Evolutionary conservation across 768 basidiomycete genomes (phyloP).

Genomic region (Tylopilus subfusipes): DNA sequence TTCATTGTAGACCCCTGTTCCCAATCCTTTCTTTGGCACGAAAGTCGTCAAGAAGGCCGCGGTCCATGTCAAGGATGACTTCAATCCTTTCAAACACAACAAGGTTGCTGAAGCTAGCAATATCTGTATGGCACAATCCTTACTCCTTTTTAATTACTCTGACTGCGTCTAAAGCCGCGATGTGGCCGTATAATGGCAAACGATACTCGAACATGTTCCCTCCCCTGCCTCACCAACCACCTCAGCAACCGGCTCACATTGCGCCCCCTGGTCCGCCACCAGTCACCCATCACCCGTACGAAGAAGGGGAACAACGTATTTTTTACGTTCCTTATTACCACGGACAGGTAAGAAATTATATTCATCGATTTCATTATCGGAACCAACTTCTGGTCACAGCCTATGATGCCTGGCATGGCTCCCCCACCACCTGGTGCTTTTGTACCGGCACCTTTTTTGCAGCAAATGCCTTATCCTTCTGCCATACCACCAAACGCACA

Average conservation of each 20-base stretch:
- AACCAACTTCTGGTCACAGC: slow-evolving; percentile 37
- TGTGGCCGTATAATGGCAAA: slow-evolving; percentile 91
- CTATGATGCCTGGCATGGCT: slow-evolving; percentile 83
- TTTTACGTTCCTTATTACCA: slow-evolving; percentile 84
- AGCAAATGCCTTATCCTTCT: slow-evolving; percentile 80
- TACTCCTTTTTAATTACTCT: background rate
- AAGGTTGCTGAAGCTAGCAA: slow-evolving; percentile 73
- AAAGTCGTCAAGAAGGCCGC: slow-evolving; percentile 70
- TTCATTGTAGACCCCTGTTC: slow-evolving; percentile 38
- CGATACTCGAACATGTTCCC: slow-evolving; percentile 80
- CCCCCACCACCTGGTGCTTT: slow-evolving; percentile 78
- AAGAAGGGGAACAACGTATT: slow-evolving; percentile 70
- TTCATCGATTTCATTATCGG: background rate
- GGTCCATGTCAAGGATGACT: slow-evolving; percentile 92
- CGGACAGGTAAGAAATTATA: slow-evolving; percentile 50
- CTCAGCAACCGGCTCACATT: slow-evolving; percentile 66
- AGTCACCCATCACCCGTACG: slow-evolving; percentile 72
- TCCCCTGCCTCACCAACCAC: slow-evolving; percentile 51
- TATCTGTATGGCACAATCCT: slow-evolving; percentile 54
- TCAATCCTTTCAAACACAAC: slow-evolving; percentile 91
- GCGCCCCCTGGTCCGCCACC: slow-evolving; percentile 64
- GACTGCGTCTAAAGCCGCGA: slow-evolving; percentile 45
- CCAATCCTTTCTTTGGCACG: slow-evolving; percentile 89
- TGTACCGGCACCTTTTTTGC: slow-evolving; percentile 80
- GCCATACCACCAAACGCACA: slow-evolving; percentile 74